Base-by-base conservation (phyloP, 2,329 filamentous ascomycete genomes). In the Scleromitrula shiraiana region DNA sequence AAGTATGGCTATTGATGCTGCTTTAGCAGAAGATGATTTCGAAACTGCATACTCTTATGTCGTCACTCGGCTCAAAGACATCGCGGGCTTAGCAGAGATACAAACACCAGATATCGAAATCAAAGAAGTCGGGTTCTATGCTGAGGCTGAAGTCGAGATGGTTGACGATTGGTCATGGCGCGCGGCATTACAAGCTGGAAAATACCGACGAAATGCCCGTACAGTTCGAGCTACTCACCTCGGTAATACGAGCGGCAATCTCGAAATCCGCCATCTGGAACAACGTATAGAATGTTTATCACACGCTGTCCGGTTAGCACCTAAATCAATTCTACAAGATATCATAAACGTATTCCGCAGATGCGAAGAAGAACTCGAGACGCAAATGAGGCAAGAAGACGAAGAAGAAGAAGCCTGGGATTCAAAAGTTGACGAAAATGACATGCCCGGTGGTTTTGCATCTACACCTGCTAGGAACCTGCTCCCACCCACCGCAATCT, bases 31-130 rank as follows among this genome's bases (percentile, higher is more conserved):
- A 61, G 82, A 89, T 53, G 88, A 81, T 62, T 93, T 93, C 52
- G 88, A 94, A 62, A 93, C 87, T 0, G 87, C 87, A 9, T 93
- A 91, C 63, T 90, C 85, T 0, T 91, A 87, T 60, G 82, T 90
- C 2, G 77, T 88, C 39, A 88, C 81, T 60, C 78, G 83, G 19
- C 71, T 93, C 0, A 71, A 73, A 7, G 62, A 66, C 7, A 59
- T 66, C 23, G 57, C 61, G 56, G 56, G 62, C 59, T 53, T 56
- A 45, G 50, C 61, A 14, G 57, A 56, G 44, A 53, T 36, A 33
- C 50, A 53, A 8, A 46, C 46, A 19, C 50, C 51, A 12, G 50
- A 59, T 8, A 51, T 59, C n/a, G 23, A 50, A 55, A 17, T 42
- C 54, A 7, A 46, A 50, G 4, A 42, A 48, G 5, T 39, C 51